Evolutionary conservation across 768 basidiomycete species (phyloP).

Genomic region (Pleurotus tuoliensis): DNA sequence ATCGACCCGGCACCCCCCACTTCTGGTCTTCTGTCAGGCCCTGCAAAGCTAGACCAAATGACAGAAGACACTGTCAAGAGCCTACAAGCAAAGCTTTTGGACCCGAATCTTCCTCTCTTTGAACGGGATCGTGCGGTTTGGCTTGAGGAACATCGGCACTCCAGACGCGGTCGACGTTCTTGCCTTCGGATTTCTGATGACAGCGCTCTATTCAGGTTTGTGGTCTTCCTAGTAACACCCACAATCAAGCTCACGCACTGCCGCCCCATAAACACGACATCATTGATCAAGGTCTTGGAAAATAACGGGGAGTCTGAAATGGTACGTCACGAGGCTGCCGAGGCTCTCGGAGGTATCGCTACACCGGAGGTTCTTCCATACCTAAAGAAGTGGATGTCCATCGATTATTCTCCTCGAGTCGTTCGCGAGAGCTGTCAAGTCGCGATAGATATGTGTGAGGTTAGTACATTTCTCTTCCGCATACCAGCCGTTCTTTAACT

Average conservation of each 20-base stretch:
- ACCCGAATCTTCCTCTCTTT: slow-evolving; percentile 71
- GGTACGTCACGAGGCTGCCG: slow-evolving; percentile 98
- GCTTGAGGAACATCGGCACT: slow-evolving; percentile 89
- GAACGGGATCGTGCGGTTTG: slow-evolving; percentile 96
- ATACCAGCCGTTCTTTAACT: neutral
- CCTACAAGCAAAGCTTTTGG: slow-evolving; percentile 61
- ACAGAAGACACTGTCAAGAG: slow-evolving; percentile 44
- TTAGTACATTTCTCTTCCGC: slow-evolving; percentile 25
- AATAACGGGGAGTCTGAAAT: slow-evolving; percentile 80
- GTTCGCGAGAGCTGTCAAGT: slow-evolving; percentile 96
- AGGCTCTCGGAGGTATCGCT: slow-evolving; percentile 96
- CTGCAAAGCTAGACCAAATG: slow-evolving; percentile 46
- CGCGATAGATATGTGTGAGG: slow-evolving; percentile 98
- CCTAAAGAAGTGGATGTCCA: slow-evolving; percentile 78
- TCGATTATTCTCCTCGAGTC: slow-evolving; percentile 78
- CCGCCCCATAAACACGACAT: slow-evolving; percentile 72
- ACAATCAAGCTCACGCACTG: neutral
- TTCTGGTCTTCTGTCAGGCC: slow-evolving; percentile 55
- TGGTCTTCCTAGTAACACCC: neutral
- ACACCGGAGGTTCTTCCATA: slow-evolving; percentile 88
- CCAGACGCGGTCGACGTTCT: slow-evolving; percentile 85
- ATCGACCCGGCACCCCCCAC: slow-evolving; percentile 88
- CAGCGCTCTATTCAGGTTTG: slow-evolving; percentile 88
- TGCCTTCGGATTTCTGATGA: slow-evolving; percentile 87
- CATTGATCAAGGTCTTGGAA: slow-evolving; percentile 74